Percentiles rank a stretch among this genome's conserved stretches.
Evolutionary conservation across 208 protist species (phyloP).

Genomic region (Acanthamoeba quina): DNA sequence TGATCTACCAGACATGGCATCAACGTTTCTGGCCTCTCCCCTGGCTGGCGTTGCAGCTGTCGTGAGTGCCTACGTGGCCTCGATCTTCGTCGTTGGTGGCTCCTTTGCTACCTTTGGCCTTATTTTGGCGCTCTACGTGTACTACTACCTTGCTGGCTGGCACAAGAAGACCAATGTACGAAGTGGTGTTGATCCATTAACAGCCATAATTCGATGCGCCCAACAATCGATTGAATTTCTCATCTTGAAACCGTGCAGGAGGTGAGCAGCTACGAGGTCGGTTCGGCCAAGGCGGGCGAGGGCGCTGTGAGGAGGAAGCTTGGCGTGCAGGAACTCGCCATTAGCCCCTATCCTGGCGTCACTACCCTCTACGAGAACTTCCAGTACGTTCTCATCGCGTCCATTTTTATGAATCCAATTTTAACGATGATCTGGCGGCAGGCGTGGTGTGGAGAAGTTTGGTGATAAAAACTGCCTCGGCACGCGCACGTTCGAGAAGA

Average conservation of each 20-base stretch:
- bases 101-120: background rate
- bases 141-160: slow-evolving; percentile 1
- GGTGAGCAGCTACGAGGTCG: background rate
- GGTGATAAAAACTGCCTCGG: slow-evolving; percentile 70
- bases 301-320: background rate
- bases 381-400: slow-evolving; percentile 39
- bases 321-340: slow-evolving; percentile 15
- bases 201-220: background rate
- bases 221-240: background rate
- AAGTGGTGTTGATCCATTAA: background rate
- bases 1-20: background rate
- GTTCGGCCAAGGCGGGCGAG: background rate
- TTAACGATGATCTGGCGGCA: background rate
- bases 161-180: slow-evolving; percentile 57
- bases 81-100: slow-evolving; percentile 24
- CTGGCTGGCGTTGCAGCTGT: background rate
- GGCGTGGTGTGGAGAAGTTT: slow-evolving; percentile 23
- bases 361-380: slow-evolving; percentile 75
- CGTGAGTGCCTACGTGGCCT: background rate
- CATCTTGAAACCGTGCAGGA: background rate
- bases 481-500: slow-evolving; percentile 55
- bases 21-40: background rate
- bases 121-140: background rate
- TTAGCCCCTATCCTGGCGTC: slow-evolving; percentile 34
- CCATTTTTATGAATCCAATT: background rate